Percentiles rank a stretch among this genome's conserved stretches.
Conservation (phyloP, 2,329 filamentous ascomycete species). For the Ceratocystis colombiana region DNA sequence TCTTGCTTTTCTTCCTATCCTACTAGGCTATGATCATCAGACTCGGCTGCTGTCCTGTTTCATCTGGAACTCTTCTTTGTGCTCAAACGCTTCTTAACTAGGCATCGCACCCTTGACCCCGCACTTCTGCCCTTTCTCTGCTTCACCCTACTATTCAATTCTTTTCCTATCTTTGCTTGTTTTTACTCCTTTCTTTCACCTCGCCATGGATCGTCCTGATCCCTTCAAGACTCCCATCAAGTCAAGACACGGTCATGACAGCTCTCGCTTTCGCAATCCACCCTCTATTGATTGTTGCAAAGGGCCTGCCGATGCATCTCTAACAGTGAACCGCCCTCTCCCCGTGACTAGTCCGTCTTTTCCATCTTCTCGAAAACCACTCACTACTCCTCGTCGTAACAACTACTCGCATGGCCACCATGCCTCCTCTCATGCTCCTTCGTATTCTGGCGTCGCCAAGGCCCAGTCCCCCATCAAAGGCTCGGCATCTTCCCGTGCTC, state of each 20-base stretch:
- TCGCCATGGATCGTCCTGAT: background rate
- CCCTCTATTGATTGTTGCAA: background rate
- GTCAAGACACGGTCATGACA: background rate
- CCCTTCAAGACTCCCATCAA: slow-evolving; percentile 8
- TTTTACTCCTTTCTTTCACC: background rate
- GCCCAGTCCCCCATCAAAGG: background rate
- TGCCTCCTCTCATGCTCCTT: background rate
- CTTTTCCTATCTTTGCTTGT: background rate
- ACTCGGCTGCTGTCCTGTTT: too few species aligned
- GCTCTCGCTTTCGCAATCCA: background rate
- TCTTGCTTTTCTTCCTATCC: too few species aligned
- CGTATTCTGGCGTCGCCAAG: background rate
- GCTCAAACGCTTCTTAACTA: too few species aligned
- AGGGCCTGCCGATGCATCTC: background rate
- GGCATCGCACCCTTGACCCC: too few species aligned
- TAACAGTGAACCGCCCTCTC: background rate
- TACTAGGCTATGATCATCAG: too few species aligned
- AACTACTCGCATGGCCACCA: background rate
- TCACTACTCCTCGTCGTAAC: slow-evolving; percentile 5
- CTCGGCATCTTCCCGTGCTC: background rate
- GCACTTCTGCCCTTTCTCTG: background rate
- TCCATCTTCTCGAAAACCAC: background rate
- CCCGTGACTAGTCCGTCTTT: background rate
- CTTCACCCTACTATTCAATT: background rate
- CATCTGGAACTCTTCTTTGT: too few species aligned